A percentile compares a stretch with the other conserved stretches of the same genome.
phyloP scores from a whole-genome alignment of 75 land plant genomes.

The Cunninghamia lanceolata region DNA sequence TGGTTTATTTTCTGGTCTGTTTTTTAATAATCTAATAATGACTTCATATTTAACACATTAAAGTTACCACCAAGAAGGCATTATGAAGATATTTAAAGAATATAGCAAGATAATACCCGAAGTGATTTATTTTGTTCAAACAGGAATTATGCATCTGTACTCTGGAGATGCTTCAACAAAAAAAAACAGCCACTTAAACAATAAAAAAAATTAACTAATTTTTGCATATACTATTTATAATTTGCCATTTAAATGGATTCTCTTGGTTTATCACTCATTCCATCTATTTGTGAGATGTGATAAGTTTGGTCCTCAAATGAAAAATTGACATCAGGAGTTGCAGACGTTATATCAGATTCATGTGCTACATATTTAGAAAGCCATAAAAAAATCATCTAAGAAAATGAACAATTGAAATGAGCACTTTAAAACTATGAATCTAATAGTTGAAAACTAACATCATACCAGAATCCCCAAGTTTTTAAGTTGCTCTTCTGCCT shows the following conservation, averaged over 20 bases:
- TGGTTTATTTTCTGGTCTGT: not conserved
- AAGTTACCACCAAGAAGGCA: not conserved
- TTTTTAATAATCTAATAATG: not conserved
- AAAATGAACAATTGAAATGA: not conserved
- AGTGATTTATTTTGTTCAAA: not conserved
- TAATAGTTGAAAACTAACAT: not conserved
- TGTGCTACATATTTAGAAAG: not conserved
- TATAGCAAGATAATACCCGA: not conserved
- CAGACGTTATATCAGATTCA: not conserved
- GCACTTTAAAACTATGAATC: not conserved
- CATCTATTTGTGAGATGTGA: not conserved
- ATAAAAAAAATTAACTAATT: not conserved
- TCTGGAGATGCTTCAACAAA: not conserved
- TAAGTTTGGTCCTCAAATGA: not conserved
- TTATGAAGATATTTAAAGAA: not conserved
- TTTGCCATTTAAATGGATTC: not conserved
- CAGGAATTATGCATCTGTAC: not conserved
- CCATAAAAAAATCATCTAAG: not conserved
- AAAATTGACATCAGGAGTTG: not conserved
- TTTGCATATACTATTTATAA: not conserved
- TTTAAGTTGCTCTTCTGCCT: conserved; percentile 76
- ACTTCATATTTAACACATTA: not conserved
- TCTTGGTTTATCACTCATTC: not conserved
- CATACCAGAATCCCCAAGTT: conserved; percentile 69
- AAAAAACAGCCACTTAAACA: not conserved